These are phyloP conservation scores for Populus hybrid DNA, from an alignment of 441 rosid genomes.

Conservation along the genomic window DNA sequence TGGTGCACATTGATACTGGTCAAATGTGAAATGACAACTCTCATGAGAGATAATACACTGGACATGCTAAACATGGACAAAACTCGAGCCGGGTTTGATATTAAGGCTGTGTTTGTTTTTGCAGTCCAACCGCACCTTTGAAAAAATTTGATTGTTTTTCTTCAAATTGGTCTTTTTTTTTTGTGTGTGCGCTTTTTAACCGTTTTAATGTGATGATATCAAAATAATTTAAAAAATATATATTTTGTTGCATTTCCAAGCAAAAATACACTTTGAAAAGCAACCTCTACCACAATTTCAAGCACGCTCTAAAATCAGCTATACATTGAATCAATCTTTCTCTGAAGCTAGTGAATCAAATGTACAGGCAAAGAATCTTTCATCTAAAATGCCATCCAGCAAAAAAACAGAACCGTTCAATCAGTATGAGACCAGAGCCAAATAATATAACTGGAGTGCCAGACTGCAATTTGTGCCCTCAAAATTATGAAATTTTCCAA, in stretches of 20 bases:
- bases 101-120: background rate
- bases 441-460: conserved; percentile 6
- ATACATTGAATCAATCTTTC: background rate
- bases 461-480: background rate
- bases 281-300: no score
- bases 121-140: no score
- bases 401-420: background rate
- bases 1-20: background rate
- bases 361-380: background rate
- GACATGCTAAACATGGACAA: background rate
- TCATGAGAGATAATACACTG: background rate
- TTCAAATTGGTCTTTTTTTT: no score
- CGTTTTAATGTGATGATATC: no score
- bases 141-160: no score
- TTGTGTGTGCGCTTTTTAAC: no score
- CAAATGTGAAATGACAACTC: conserved; percentile 5
- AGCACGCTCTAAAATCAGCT: background rate
- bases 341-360: background rate
- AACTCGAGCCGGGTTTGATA: background rate
- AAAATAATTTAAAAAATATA: no score
- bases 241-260: no score
- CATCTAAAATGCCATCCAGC: background rate
- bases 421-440: conserved; percentile 1
- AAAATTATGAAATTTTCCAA: conserved; percentile 9
- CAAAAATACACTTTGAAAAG: no score